phyloP scores from a whole-genome alignment of 352 stramenopile genomes.

The Phytophthora nicotianae region DNA sequence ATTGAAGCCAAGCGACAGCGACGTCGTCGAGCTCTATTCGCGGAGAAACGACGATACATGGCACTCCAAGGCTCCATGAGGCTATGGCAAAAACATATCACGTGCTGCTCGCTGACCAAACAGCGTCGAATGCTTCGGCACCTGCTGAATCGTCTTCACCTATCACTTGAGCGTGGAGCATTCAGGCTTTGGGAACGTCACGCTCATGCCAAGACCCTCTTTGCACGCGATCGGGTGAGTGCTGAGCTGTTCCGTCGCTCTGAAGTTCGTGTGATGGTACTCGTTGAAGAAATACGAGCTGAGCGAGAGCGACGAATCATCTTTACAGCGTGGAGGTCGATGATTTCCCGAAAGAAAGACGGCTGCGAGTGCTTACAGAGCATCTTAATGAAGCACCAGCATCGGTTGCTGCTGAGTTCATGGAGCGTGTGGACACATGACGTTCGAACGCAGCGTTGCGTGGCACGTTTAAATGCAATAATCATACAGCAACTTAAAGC shows the following conservation, averaged over 20 bases:
- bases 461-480: conserved; percentile 1
- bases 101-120: conserved; percentile 17
- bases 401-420: conserved; percentile 4
- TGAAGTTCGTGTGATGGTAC: conserved; percentile 19
- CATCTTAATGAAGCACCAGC: conserved; percentile 7
- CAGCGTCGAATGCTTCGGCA: conserved; percentile 18
- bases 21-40: conserved; percentile 16
- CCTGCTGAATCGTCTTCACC: conserved; percentile 13
- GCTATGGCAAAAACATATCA: conserved; percentile 20
- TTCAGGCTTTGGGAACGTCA: conserved; percentile 25
- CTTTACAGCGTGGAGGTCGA: conserved; percentile 24
- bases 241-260: conserved; percentile 31
- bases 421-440: conserved; percentile 9
- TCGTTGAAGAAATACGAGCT: conserved; percentile 14
- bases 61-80: conserved; percentile 20
- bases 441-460: conserved; percentile 1
- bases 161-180: conserved; percentile 11
- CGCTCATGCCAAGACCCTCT: conserved; percentile 17
- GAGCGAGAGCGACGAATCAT: conserved; percentile 14
- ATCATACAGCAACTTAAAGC: conserved; percentile 9
- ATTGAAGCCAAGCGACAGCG: conserved; percentile 3
- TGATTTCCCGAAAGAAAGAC: conserved; percentile 11
- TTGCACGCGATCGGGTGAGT: conserved; percentile 23
- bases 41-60: conserved; percentile 26
- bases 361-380: conserved; percentile 8